Percentiles rank a stretch among this genome's conserved stretches.
phyloP scores from a whole-genome alignment of 2,329 filamentous ascomycete species.

The Bipolaris zeicola region DNA sequence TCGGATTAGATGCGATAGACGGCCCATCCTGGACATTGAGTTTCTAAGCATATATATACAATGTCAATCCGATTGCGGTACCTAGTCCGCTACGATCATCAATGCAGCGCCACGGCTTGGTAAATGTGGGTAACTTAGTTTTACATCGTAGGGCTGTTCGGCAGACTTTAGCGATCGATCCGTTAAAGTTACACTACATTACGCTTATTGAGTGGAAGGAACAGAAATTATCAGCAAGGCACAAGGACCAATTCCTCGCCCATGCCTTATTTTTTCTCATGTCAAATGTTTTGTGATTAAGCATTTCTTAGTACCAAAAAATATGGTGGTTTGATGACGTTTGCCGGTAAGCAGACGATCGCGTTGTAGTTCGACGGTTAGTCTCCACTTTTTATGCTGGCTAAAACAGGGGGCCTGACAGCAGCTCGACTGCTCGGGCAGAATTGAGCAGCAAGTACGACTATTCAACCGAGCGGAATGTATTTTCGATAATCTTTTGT shows the following conservation, averaged over 20 bases:
- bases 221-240: not conserved
- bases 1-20: not conserved
- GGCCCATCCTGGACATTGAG: not conserved
- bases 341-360: constrained; percentile 1
- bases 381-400: constrained; percentile 4
- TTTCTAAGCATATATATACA: not conserved
- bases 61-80: not conserved
- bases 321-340: constrained; percentile 7
- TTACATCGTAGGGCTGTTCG: not conserved
- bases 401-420: not conserved
- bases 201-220: not conserved
- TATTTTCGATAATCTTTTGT: not conserved
- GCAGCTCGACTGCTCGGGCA: constrained; percentile 10
- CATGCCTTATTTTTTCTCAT: not conserved
- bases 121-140: constrained; percentile 8
- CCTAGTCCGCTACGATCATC: not conserved
- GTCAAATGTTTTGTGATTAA: not conserved
- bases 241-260: not conserved
- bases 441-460: constrained; percentile 2
- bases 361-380: constrained; percentile 6
- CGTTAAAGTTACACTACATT: not conserved
- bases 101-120: constrained; percentile 4
- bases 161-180: not conserved
- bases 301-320: not conserved
- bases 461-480: not conserved